A percentile compares a stretch with the other conserved stretches of the same genome.
These are phyloP conservation scores for Cavenderia fasciculata DNA, from an alignment of 78 protist genomes.

Conservation along the genomic window DNA sequence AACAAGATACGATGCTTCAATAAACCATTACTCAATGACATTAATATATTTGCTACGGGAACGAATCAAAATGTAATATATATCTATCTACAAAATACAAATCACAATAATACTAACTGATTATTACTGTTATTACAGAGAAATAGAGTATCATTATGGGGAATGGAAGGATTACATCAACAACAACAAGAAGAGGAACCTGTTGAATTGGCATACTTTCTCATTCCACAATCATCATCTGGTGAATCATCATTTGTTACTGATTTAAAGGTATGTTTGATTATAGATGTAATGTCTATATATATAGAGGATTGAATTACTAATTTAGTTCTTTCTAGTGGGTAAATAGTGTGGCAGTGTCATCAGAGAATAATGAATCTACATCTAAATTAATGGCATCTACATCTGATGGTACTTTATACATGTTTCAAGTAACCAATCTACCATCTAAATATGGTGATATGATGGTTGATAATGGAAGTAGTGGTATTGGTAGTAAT, in stretches of 20 bases:
- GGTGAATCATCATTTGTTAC: no score
- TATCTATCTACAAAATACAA: background rate
- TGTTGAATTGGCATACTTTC: background rate
- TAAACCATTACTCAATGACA: slow-evolving; percentile 31
- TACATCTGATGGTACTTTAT: slow-evolving; percentile 21
- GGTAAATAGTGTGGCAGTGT: no score
- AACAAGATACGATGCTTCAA: slow-evolving; percentile 4
- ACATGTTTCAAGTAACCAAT: background rate
- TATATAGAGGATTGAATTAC: no score
- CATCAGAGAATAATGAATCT: no score
- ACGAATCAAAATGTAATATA: slow-evolving; percentile 24
- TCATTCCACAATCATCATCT: background rate
- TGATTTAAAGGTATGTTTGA: no score
- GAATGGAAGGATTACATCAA: slow-evolving; percentile 25
- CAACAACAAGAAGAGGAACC: slow-evolving; percentile 21
- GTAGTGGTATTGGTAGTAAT: no score
- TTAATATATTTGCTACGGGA: slow-evolving; percentile 38
- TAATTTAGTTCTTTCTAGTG: no score
- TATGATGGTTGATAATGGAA: background rate
- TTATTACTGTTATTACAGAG: background rate
- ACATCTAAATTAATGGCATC: no score
- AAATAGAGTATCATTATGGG: slow-evolving; percentile 56
- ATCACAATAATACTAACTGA: background rate
- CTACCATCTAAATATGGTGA: slow-evolving; percentile 25
- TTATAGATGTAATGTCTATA: no score